Percentiles rank a stretch among this genome's conserved stretches.
Conservation (phyloP, 164 flowering plant genomes). For the Macadamia integrifolia region DNA sequence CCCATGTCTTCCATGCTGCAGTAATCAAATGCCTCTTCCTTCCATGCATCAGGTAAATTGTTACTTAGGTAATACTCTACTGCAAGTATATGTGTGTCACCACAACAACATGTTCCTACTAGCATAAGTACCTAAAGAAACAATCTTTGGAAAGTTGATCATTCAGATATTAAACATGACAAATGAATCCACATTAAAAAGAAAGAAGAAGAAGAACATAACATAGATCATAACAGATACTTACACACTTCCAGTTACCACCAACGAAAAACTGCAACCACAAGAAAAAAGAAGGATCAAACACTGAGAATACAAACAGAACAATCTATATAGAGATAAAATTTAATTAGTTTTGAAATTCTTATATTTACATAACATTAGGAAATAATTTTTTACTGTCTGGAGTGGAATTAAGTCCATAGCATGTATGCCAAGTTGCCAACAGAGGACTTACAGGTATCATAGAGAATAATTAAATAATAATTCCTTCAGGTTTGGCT, state of each 20-base stretch:
- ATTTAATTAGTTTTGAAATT: background rate
- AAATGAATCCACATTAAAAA: background rate
- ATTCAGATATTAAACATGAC: too few species aligned
- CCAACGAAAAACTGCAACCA: slow-evolving; percentile 96
- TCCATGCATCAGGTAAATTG: background rate
- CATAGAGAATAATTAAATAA: background rate
- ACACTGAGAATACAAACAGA: background rate
- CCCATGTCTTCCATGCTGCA: too few species aligned
- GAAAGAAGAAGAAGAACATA: background rate
- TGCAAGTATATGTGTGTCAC: too few species aligned
- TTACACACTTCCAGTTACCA: slow-evolving; percentile 99
- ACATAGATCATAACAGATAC: slow-evolving; percentile 19
- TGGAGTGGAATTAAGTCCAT: background rate
- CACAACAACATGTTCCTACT: background rate
- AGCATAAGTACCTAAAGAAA: background rate
- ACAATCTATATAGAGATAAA: background rate
- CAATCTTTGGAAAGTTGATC: background rate
- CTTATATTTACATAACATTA: background rate
- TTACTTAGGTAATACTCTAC: background rate
- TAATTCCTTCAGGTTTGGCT: too few species aligned
- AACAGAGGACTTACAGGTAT: background rate
- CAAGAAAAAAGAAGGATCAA: slow-evolving; percentile 12
- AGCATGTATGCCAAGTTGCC: background rate
- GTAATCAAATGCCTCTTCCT: background rate
- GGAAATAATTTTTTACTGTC: background rate